Evolutionary conservation across 1,139 yeast genomes (phyloP).

Genomic region (Saccharomyces hybrid): DNA sequence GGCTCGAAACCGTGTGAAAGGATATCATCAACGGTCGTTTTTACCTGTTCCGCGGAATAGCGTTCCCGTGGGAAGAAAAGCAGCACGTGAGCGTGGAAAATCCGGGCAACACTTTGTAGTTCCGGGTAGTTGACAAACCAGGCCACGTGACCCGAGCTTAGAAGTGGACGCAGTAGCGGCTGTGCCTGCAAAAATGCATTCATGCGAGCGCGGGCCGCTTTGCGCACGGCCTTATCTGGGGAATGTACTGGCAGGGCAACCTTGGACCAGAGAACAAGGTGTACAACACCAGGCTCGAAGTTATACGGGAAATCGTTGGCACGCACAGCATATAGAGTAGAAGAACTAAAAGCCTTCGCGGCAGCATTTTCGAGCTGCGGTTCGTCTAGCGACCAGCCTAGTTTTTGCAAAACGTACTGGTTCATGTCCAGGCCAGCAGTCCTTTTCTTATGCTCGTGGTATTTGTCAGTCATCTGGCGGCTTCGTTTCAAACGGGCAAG

Average conservation of each 20-base stretch:
- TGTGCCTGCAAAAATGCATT: background rate
- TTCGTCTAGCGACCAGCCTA: slow-evolving; percentile 20
- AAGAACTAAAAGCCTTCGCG: background rate
- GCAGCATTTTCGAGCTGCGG: background rate
- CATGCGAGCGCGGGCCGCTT: slow-evolving; percentile 9
- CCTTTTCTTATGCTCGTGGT: slow-evolving; percentile 18
- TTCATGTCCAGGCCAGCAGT: slow-evolving; percentile 13
- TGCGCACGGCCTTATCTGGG: slow-evolving; percentile 12
- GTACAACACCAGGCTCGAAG: slow-evolving; percentile 33
- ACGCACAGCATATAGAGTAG: slow-evolving; percentile 15
- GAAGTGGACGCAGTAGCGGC: background rate
- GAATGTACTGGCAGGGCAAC: slow-evolving; percentile 35
- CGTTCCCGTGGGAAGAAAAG: background rate
- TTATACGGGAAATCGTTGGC: slow-evolving; percentile 38
- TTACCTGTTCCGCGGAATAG: background rate
- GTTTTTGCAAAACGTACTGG: slow-evolving; percentile 16
- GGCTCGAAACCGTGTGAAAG: background rate
- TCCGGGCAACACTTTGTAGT: slow-evolving; percentile 51
- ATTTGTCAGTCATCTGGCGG: slow-evolving; percentile 15
- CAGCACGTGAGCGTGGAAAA: slow-evolving; percentile 56
- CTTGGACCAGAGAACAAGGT: slow-evolving; percentile 39
- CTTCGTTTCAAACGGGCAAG: slow-evolving; percentile 19
- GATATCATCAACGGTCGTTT: background rate
- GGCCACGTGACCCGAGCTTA: slow-evolving; percentile 12
- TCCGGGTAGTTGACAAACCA: slow-evolving; percentile 63